Conservation (phyloP, 345 rosid species). For the Corymbia maculata region DNA sequence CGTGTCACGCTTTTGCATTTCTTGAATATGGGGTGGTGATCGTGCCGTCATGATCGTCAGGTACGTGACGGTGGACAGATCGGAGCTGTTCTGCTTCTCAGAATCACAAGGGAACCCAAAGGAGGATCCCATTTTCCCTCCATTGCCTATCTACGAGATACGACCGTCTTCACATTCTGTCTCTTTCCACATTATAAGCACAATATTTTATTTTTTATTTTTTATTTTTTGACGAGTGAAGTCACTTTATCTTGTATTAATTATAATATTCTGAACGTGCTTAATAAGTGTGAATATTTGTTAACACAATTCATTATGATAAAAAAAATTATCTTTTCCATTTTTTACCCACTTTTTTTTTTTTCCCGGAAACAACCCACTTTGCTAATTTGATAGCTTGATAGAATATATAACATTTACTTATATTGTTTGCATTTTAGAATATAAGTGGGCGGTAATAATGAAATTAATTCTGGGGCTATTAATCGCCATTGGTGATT, state of each 20-base stretch:
- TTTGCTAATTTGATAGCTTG: background rate
- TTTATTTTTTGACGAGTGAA: background rate
- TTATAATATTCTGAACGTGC: background rate
- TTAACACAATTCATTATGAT: background rate
- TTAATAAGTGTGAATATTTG: background rate
- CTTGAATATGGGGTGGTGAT: background rate
- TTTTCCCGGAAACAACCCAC: background rate
- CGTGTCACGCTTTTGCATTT: too few relatives aligned
- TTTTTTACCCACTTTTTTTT: background rate
- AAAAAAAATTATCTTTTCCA: background rate
- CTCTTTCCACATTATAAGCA: background rate
- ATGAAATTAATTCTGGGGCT: background rate
- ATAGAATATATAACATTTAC: background rate
- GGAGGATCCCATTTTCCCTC: slow-evolving; percentile 17
- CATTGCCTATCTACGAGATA: slow-evolving; percentile 18
- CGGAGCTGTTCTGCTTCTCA: slow-evolving; percentile 9
- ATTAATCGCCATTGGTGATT: background rate
- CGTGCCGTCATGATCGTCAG: background rate
- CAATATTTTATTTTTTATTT: background rate
- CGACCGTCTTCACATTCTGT: background rate
- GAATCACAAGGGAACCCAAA: slow-evolving; percentile 20
- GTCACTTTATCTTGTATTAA: background rate
- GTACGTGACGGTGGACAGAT: slow-evolving; percentile 2
- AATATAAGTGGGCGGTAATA: background rate
- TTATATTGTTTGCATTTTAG: background rate